These are phyloP conservation scores for Ilex aquifolium DNA, from an alignment of 257 asterid species.

Conservation along the genomic window DNA sequence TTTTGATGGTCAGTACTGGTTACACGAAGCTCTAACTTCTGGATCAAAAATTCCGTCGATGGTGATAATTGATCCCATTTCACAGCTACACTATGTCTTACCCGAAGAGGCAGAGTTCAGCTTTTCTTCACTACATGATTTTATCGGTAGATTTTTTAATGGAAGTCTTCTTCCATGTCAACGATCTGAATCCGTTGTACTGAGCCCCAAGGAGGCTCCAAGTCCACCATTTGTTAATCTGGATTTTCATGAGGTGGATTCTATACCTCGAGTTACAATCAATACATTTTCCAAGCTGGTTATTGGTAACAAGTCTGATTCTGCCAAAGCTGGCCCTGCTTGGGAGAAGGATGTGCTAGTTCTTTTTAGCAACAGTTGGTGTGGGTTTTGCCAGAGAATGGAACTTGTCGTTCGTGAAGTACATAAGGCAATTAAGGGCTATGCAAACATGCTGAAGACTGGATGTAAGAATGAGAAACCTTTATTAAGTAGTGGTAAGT, in stretches of 20 bases:
- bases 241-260: constrained; percentile 79
- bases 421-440: constrained; percentile 56
- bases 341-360: constrained; percentile 62
- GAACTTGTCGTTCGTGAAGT: constrained; percentile 94
- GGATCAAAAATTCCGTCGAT: constrained; percentile 62
- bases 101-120: constrained; percentile 35
- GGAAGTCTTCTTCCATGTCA: constrained; percentile 65
- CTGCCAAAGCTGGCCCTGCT: constrained; percentile 31
- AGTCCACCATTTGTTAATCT: constrained; percentile 86
- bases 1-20: constrained; percentile 70
- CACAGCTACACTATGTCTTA: constrained; percentile 54
- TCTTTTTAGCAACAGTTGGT: constrained; percentile 83
- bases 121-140: constrained; percentile 45
- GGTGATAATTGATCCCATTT: constrained; percentile 64
- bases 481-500: constrained; percentile 39
- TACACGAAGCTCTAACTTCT: constrained; percentile 72
- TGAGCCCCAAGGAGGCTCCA: constrained; percentile 47
- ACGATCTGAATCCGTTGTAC: constrained; percentile 50
- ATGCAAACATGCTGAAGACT: constrained; percentile 34
- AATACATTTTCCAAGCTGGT: constrained; percentile 65
- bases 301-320: constrained; percentile 47
- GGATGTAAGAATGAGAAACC: constrained; percentile 41
- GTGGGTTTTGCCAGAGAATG: constrained; percentile 97
- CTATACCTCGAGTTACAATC: constrained; percentile 66
- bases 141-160: constrained; percentile 50